Base-by-base conservation (phyloP, 2,329 filamentous ascomycete species). In the Hymenoscyphus fraxineus region DNA sequence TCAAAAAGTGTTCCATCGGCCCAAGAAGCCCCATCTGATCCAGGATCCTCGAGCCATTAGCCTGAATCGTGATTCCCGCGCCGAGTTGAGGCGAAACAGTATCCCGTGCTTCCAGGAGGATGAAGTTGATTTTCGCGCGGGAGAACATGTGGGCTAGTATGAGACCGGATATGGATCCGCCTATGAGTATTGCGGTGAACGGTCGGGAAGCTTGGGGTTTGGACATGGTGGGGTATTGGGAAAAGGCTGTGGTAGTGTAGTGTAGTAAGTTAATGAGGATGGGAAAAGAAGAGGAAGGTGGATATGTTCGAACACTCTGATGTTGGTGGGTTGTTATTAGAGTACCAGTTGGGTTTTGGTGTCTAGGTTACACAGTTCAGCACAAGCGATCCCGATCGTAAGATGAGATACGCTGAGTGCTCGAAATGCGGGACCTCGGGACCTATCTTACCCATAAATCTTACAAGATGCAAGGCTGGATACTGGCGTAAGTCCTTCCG, bases 1-100 rank as follows among this genome's bases (percentile, higher is more conserved):
- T 66, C 58, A 68, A 60, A 16, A 69, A 64, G 5, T 44, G 39
- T 19, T 60, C 66, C 44, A 70, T 67, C 19, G 40, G 27, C 7
- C 70, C 69, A 63, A 67, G 68, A n/a, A 76, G 66, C 0, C 80
- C 82, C 1, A 86, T 68, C 68, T 86, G 83, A 65, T 85, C 82
- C 1, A 84, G 69, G 3, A 85, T 80, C 1, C 79, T 76, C 5
- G 74, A 64, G 1, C 80, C 80, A 32, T 80, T 77, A 0, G 82
- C 75, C 63, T 70, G 66, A 10, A 73, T 62, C n/a, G 65, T 66
- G 7, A 73, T 69, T 6, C 66, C 67, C 13, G 69, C 68, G 9
- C 71, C 72, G 3, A 68, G 35, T 15, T 71, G 65, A 1, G 68
- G 68, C 1, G 66, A 61, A 12, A 72, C 64, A 0, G 64, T 65